These are phyloP conservation scores for Alloascoidea hylecoeti DNA, from an alignment of 805 yeast genomes.

Conservation along the genomic window DNA sequence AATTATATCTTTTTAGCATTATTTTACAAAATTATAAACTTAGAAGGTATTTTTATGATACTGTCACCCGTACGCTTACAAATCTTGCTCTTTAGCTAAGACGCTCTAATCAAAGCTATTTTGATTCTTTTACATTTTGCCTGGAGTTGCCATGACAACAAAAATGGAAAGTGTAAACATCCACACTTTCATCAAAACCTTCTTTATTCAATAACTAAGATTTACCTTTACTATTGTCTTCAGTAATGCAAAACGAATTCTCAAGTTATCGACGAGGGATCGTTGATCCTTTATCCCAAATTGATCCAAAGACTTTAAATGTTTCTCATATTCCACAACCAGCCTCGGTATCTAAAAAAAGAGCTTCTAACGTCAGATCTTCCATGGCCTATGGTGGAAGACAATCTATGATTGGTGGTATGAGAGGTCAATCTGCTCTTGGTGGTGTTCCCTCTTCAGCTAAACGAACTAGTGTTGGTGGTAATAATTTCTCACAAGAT, in stretches of 20 bases:
- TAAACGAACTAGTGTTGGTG: not conserved
- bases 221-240: not conserved
- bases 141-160: conserved; percentile 1
- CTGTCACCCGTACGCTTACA: no score
- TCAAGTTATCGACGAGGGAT: not conserved
- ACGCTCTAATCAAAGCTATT: no score
- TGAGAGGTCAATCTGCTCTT: conserved; percentile 6
- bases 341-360: not conserved
- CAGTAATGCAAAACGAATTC: not conserved
- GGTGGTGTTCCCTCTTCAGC: conserved; percentile 3
- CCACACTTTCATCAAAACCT: no score
- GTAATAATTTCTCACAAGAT: not conserved
- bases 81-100: no score
- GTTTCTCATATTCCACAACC: not conserved
- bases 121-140: no score
- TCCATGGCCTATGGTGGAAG: conserved; percentile 6
- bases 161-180: not conserved
- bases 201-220: no score
- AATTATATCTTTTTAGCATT: no score
- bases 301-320: not conserved
- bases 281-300: not conserved
- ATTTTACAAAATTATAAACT: no score
- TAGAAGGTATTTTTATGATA: no score
- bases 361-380: not conserved
- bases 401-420: conserved; percentile 7